Conservation (phyloP, 2,329 filamentous ascomycete genomes). For the Alternaria arbusti region DNA sequence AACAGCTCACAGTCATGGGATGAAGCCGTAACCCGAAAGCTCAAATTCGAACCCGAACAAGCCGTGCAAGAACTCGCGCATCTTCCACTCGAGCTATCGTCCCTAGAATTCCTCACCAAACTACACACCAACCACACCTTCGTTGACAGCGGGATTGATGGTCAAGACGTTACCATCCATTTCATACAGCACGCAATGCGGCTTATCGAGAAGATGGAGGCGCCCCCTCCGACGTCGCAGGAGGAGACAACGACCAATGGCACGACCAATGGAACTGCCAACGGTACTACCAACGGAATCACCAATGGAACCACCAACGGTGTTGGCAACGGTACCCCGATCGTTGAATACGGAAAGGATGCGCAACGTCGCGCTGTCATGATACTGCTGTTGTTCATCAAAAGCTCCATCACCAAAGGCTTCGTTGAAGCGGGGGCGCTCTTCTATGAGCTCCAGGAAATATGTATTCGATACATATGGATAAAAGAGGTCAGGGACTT, state of each 20-base stretch:
- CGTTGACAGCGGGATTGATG: slow-evolving; percentile 31
- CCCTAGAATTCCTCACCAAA: slow-evolving; percentile 49
- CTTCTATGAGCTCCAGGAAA: slow-evolving; percentile 50
- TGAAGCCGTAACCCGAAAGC: slow-evolving; percentile 22
- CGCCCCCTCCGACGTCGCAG: slow-evolving; percentile 4
- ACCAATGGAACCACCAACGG: slow-evolving; percentile 5
- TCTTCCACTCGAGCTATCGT: slow-evolving; percentile 46
- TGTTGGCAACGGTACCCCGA: background rate
- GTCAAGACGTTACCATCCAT: slow-evolving; percentile 33
- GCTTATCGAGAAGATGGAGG: slow-evolving; percentile 41
- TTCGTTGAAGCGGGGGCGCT: slow-evolving; percentile 39
- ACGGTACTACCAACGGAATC: background rate
- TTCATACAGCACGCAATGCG: slow-evolving; percentile 50
- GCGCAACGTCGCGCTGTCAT: slow-evolving; percentile 46
- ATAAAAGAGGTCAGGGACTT: slow-evolving; percentile 51
- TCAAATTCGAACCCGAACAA: slow-evolving; percentile 26
- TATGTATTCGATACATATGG: slow-evolving; percentile 50
- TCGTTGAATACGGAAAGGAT: slow-evolving; percentile 38
- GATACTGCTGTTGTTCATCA: slow-evolving; percentile 48
- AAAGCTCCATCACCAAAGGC: slow-evolving; percentile 45
- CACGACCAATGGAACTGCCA: background rate
- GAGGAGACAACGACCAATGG: slow-evolving; percentile 3
- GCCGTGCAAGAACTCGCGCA: slow-evolving; percentile 40
- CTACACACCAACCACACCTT: slow-evolving; percentile 39
- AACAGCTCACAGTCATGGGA: slow-evolving; percentile 27